These are phyloP conservation scores for Achaetomium macrosporum DNA, from an alignment of 2,329 filamentous ascomycete species.

Conservation along the genomic window DNA sequence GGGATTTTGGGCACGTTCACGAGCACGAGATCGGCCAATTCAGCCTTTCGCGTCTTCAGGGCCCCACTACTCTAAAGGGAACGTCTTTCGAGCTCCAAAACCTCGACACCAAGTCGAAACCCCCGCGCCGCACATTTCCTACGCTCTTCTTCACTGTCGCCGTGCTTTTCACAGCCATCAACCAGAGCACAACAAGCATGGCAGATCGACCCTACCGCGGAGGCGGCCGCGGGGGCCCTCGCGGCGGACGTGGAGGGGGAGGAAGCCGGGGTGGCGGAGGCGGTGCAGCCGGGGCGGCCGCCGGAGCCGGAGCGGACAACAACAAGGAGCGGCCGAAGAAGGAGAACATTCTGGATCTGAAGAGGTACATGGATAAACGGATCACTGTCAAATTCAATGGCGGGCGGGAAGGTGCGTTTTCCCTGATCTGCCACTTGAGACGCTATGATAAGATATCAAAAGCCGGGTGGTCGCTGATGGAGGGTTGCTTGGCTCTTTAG, in stretches of 20 bases:
- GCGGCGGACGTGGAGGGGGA: slow-evolving; percentile 23
- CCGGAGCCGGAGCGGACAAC: slow-evolving; percentile 17
- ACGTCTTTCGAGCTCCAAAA: too few relatives aligned
- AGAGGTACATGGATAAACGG: slow-evolving; percentile 95
- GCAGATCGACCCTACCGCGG: slow-evolving; percentile 44
- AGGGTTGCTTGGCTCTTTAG: slow-evolving; percentile 39
- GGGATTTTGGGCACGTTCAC: too few relatives aligned
- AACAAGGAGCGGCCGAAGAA: slow-evolving; percentile 78
- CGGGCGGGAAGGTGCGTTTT: slow-evolving; percentile 70
- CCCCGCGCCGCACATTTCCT: too few relatives aligned
- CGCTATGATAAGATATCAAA: background rate
- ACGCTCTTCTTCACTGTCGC: background rate
- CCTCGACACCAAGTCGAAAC: too few relatives aligned
- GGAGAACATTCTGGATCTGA: slow-evolving; percentile 94
- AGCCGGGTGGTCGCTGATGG: background rate
- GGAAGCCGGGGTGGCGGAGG: slow-evolving; percentile 36
- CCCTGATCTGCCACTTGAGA: background rate
- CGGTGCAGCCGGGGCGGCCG: slow-evolving; percentile 34
- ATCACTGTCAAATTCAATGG: slow-evolving; percentile 96
- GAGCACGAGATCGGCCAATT: too few relatives aligned
- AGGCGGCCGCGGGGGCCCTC: slow-evolving; percentile 14
- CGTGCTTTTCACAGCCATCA: background rate
- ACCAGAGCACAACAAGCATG: slow-evolving; percentile 31
- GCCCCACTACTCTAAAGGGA: too few relatives aligned
- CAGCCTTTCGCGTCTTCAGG: too few relatives aligned